A percentile compares a stretch with the other conserved stretches of the same genome.
Conservation (phyloP, 176 grass and related monocot genomes). For the Aegilops sharonensis region DNA sequence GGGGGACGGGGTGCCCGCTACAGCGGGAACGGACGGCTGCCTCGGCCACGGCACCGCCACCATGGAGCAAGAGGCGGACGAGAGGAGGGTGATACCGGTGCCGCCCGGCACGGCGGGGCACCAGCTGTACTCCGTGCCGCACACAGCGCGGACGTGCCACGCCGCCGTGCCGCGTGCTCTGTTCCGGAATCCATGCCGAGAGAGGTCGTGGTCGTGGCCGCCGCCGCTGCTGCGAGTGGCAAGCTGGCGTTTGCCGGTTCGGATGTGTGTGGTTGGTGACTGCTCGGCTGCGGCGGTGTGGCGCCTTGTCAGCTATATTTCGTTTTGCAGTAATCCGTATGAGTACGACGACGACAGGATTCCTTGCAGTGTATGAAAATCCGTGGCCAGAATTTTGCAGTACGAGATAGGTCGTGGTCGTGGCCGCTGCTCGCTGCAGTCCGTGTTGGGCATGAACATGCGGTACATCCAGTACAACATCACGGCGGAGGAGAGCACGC, state of each 20-base stretch:
- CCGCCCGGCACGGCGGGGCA: constrained; percentile 71
- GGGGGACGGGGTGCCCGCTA: constrained; percentile 59
- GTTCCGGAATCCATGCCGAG: constrained; percentile 39
- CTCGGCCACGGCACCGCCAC: not conserved
- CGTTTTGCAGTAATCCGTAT: not conserved
- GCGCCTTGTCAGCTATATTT: not conserved
- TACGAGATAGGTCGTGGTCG: too few relatives aligned
- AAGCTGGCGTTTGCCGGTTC: not conserved
- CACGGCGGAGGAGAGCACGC: too few relatives aligned
- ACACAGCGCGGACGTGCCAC: constrained; percentile 28
- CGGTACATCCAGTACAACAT: too few relatives aligned
- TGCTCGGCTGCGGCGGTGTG: not conserved
- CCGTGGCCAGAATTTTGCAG: not conserved
- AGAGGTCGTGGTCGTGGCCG: not conserved
- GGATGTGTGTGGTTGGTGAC: not conserved
- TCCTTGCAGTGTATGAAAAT: too few relatives aligned
- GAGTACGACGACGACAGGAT: too few relatives aligned
- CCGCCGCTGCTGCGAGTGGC: not conserved
- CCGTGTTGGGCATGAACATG: too few relatives aligned
- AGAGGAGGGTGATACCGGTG: constrained; percentile 68
- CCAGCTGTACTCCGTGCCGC: constrained; percentile 72
- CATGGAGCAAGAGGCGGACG: constrained; percentile 43
- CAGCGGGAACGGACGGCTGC: constrained; percentile 42
- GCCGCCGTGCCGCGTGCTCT: not conserved
- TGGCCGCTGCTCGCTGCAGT: too few relatives aligned